Percentiles rank a stretch among this genome's conserved stretches.
phyloP scores from a whole-genome alignment of 257 asterid species.

The Nicotiana undulata region DNA sequence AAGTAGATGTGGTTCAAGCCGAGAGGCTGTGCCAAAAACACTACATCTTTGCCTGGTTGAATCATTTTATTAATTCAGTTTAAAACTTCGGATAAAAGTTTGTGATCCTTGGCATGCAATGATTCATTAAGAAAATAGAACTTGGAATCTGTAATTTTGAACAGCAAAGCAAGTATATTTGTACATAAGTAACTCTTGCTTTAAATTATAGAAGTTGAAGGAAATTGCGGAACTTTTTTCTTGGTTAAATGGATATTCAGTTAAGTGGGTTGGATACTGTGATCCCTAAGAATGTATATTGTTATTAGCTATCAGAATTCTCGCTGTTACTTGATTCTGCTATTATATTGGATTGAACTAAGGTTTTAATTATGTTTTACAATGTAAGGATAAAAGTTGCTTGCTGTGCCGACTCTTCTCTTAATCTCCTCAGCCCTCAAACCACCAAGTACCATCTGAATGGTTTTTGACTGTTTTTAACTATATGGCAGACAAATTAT shows the following conservation, averaged over 20 bases:
- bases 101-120: not conserved
- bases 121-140: not conserved
- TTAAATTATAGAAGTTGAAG: not conserved
- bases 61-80: not conserved
- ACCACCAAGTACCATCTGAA: not conserved
- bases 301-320: not conserved
- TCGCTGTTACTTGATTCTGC: not conserved
- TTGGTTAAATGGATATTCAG: not conserved
- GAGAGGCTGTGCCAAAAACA: not conserved
- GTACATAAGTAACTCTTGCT: not conserved
- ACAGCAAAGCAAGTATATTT: not conserved
- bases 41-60: not conserved
- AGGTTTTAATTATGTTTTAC: not conserved
- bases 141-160: not conserved
- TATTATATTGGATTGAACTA: not conserved
- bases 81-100: not conserved
- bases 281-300: not conserved
- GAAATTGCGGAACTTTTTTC: not conserved
- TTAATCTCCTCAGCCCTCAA: not conserved
- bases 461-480: not conserved
- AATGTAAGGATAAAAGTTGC: not conserved
- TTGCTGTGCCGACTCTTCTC: not conserved
- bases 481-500: slow-evolving; percentile 42
- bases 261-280: not conserved
- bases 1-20: not conserved